Percentiles rank a stretch among this genome's conserved stretches.
Conservation (phyloP, 306 rosid genomes). For the Cucumis cinereus region DNA sequence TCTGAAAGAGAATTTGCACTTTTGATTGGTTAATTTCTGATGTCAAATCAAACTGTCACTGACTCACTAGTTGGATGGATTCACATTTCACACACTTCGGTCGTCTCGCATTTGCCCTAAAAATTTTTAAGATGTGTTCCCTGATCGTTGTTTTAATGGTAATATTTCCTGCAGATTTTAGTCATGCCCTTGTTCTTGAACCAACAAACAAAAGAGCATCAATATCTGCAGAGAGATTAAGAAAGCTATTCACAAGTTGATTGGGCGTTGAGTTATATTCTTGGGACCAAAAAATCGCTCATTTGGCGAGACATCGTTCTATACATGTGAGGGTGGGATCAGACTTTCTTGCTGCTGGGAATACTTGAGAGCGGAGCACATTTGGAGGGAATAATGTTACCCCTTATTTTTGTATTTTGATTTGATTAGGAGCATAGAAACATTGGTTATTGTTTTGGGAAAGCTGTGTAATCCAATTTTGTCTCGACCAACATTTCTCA, state of each 20-base stretch:
- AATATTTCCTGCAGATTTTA: conserved; percentile 52
- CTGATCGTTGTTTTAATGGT: conserved; percentile 7
- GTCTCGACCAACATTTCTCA: background rate
- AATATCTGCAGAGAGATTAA: conserved; percentile 54
- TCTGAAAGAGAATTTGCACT: background rate
- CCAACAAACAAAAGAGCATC: conserved; percentile 97
- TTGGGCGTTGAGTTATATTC: conserved; percentile 6
- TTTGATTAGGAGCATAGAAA: background rate
- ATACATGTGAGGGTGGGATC: background rate
- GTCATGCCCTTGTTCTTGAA: conserved; percentile 81
- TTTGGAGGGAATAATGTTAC: background rate
- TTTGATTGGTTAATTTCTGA: background rate
- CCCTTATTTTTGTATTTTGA: conserved; percentile 1
- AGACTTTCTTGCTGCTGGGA: background rate
- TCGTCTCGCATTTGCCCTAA: background rate
- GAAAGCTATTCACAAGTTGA: conserved; percentile 52
- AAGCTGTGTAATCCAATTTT: conserved; percentile 1
- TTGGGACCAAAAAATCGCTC: background rate
- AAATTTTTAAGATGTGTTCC: background rate
- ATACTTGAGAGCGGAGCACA: background rate
- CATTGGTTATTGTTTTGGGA: background rate
- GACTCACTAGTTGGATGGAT: too few relatives aligned
- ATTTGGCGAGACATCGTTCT: background rate
- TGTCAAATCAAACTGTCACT: background rate
- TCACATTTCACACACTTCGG: background rate